phyloP scores from a whole-genome alignment of 2,329 filamentous ascomycete genomes.

The Sporothrix curviconia region DNA sequence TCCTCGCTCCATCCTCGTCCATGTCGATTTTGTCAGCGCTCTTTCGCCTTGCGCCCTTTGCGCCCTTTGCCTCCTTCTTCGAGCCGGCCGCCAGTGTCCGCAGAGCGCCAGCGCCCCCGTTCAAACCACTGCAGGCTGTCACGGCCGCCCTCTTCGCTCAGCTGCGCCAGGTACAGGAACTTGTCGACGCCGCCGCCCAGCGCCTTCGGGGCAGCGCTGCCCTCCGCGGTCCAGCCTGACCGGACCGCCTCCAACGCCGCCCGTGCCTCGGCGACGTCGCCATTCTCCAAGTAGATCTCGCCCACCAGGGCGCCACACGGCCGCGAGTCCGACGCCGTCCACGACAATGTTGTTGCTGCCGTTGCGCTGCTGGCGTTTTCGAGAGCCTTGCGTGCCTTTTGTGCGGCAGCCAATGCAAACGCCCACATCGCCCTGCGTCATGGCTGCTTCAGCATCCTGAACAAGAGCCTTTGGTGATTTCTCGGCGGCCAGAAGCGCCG shows the following conservation, averaged over 20 bases:
- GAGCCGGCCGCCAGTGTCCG: slow-evolving; percentile 32
- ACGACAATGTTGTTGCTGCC: slow-evolving; percentile 13
- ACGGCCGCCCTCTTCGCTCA: slow-evolving; percentile 64
- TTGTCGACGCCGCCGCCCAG: slow-evolving; percentile 83
- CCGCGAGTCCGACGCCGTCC: slow-evolving; percentile 33
- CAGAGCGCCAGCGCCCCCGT: slow-evolving; percentile 64
- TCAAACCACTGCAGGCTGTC: slow-evolving; percentile 64
- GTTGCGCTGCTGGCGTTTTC: slow-evolving; percentile 19
- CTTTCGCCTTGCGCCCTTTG: background rate
- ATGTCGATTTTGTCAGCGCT: background rate
- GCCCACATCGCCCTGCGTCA: slow-evolving; percentile 30
- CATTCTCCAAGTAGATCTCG: slow-evolving; percentile 74
- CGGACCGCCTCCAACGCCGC: slow-evolving; percentile 65
- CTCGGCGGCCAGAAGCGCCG: background rate
- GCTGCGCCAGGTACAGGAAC: slow-evolving; percentile 88
- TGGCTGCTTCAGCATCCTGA: slow-evolving; percentile 26
- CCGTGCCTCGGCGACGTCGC: slow-evolving; percentile 70
- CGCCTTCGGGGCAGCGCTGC: slow-evolving; percentile 59
- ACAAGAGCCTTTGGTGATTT: slow-evolving; percentile 25
- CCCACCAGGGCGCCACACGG: slow-evolving; percentile 70
- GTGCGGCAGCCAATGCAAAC: slow-evolving; percentile 31
- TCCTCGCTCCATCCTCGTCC: too few species aligned
- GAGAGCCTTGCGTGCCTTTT: slow-evolving; percentile 21
- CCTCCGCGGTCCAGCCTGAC: slow-evolving; percentile 71
- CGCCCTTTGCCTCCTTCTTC: background rate